phyloP scores from a whole-genome alignment of 495 filamentous ascomycete genomes.

The Aspergillus baeticus region DNA sequence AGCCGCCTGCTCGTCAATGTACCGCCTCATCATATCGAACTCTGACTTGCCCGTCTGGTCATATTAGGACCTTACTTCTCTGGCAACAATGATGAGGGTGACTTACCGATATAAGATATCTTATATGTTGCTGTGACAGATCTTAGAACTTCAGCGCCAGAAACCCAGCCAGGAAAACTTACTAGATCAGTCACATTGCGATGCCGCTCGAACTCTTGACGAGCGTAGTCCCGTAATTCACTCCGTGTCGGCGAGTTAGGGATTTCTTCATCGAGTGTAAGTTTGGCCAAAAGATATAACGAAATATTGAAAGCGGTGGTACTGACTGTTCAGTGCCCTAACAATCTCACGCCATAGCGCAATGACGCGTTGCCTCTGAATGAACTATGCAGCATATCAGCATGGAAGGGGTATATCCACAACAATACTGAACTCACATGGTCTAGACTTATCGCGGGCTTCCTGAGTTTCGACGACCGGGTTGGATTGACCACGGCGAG shows the following conservation, averaged over 20 bases:
- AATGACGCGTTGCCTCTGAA: slow-evolving; percentile 41
- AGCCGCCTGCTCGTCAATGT: slow-evolving; percentile 48
- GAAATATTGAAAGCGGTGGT: not conserved
- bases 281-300: not conserved
- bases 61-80: slow-evolving; percentile 8
- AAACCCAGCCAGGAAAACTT: slow-evolving; percentile 19
- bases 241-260: slow-evolving; percentile 49
- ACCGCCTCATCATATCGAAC: slow-evolving; percentile 58
- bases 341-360: slow-evolving; percentile 41
- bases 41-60: slow-evolving; percentile 56
- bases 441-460: slow-evolving; percentile 39
- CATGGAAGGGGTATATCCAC: not conserved
- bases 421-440: slow-evolving; percentile 35
- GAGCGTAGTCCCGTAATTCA: slow-evolving; percentile 70
- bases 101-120: slow-evolving; percentile 57
- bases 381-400: slow-evolving; percentile 33
- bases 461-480: slow-evolving; percentile 36
- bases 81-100: not conserved
- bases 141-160: slow-evolving; percentile 13
- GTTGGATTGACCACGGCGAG: slow-evolving; percentile 32
- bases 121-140: slow-evolving; percentile 46
- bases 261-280: slow-evolving; percentile 27
- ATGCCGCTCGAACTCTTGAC: slow-evolving; percentile 75
- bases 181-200: slow-evolving; percentile 68
- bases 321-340: slow-evolving; percentile 38